phyloP scores from a whole-genome alignment of 257 asterid species.

The Gentiana straminea region DNA sequence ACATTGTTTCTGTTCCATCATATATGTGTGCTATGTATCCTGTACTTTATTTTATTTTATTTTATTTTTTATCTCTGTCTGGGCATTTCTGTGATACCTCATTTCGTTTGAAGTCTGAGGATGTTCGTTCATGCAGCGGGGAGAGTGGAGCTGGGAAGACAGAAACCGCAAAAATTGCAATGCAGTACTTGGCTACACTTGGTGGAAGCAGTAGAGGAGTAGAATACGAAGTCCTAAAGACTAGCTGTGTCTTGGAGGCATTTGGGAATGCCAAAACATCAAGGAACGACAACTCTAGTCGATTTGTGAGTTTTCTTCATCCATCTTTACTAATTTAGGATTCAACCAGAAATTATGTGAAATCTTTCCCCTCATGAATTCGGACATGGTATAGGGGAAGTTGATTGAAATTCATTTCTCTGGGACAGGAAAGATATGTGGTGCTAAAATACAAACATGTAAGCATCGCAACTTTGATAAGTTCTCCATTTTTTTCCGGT shows the following conservation, averaged over 20 bases:
- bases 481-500: constrained; percentile 8
- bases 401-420: constrained; percentile 65
- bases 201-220: constrained; percentile 62
- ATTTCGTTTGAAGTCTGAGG: constrained; percentile 4
- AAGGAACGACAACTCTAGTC: constrained; percentile 74
- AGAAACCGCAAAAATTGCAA: constrained; percentile 77
- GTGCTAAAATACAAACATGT: constrained; percentile 85
- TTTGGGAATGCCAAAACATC: constrained; percentile 96
- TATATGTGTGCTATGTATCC: constrained; percentile 5
- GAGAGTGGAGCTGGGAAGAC: constrained; percentile 99
- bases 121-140: constrained; percentile 47
- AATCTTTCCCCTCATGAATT: neutral
- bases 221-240: constrained; percentile 61
- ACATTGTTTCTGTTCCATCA: constrained; percentile 9
- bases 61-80: neutral
- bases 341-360: neutral
- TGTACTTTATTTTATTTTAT: neutral
- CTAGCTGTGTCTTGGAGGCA: constrained; percentile 79
- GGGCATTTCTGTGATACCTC: constrained; percentile 7
- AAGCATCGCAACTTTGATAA: constrained; percentile 26
- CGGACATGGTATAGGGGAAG: constrained; percentile 53
- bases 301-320: constrained; percentile 63
- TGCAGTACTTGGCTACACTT: constrained; percentile 75
- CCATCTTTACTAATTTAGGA: constrained; percentile 6
- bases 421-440: constrained; percentile 55